Evolutionary conservation across 2,329 filamentous ascomycete genomes (phyloP), one percentile per base, ranked within the genome.

Genomic region (Aspergillaceae sp.): DNA sequence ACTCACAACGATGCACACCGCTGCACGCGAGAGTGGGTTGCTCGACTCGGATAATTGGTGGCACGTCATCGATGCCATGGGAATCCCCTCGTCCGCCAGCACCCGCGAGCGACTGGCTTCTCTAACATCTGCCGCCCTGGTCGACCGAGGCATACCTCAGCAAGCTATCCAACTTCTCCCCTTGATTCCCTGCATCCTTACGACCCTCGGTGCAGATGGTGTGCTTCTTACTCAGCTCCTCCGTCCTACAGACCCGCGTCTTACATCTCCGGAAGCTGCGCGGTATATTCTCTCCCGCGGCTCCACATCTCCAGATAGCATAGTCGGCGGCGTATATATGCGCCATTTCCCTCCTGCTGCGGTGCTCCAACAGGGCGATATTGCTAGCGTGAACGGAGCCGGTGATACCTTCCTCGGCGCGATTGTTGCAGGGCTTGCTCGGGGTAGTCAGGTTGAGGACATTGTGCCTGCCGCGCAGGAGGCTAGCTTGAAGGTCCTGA

Each of bases 351-450:
- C 86, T 0, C 74, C 85, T 0, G 78, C 78, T 1, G 81, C 86
- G 61, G 68, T 72, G 10, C 75, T 95, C 4, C 48, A 56, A 2
- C 65, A 71, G 0, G 68, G 77, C 19, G 80, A 92, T 28, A 75
- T 94, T 1, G 81, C 91, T 1, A 95, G 88, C 41, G 91, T 97
- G 7, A 97, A 97, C 63, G 92, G 91, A 0, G 89, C 88, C 2
- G 92, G 92, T 0, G 92, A 98, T 67, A 96, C 92, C 0, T 90
- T 97, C 63, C 73, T 94, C 6, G 92, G 91, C 0, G 84, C 89
- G 9, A 56, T 96, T 46, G 72, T 95, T n/a, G 84, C 88, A 1
- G 87, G 86, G 0, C 63, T 97, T 53, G 82, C 82, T 0, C 78
- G 75, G 57, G 75, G 74, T 3, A 61, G 62, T 28, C 51, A 56